A percentile compares a stretch with the other conserved stretches of the same genome.
These are phyloP conservation scores for Globisporangium echinulatum DNA, from an alignment of 352 stramenopile genomes.

Conservation along the genomic window DNA sequence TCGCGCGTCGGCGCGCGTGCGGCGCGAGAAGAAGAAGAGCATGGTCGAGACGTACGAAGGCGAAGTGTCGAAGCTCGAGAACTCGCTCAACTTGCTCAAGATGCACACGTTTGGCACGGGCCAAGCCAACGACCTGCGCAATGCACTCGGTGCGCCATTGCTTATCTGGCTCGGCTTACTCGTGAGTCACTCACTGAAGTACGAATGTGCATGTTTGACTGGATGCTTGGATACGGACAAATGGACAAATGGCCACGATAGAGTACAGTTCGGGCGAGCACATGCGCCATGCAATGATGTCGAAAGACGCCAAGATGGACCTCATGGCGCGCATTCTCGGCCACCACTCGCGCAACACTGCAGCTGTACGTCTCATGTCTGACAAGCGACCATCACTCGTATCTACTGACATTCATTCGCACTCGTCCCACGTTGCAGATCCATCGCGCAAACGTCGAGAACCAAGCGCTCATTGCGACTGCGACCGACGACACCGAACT, in stretches of 20 bases:
- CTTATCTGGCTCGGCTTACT: background rate
- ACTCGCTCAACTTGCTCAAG: slow-evolving; percentile 72
- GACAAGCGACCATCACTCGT: background rate
- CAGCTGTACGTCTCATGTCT: slow-evolving; percentile 31
- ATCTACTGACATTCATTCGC: background rate
- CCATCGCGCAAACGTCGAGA: slow-evolving; percentile 74
- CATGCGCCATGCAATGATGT: slow-evolving; percentile 74
- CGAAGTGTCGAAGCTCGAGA: slow-evolving; percentile 86
- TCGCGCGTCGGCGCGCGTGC: slow-evolving; percentile 69
- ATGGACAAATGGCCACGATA: slow-evolving; percentile 11
- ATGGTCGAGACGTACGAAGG: slow-evolving; percentile 85
- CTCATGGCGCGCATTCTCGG: slow-evolving; percentile 70
- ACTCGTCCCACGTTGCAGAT: slow-evolving; percentile 26
- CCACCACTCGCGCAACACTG: slow-evolving; percentile 70
- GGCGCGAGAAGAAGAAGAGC: slow-evolving; percentile 83
- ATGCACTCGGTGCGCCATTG: slow-evolving; percentile 45
- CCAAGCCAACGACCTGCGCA: slow-evolving; percentile 56
- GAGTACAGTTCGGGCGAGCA: slow-evolving; percentile 78
- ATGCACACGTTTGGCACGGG: slow-evolving; percentile 68
- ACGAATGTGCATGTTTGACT: too few species aligned
- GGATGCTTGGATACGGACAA: background rate
- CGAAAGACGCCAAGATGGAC: slow-evolving; percentile 81
- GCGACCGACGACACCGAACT: slow-evolving; percentile 57
- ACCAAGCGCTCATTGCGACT: slow-evolving; percentile 65
- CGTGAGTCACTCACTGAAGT: too few species aligned